Conservation (phyloP, 176 grass and related monocot genomes). For the Avena atlantica region DNA sequence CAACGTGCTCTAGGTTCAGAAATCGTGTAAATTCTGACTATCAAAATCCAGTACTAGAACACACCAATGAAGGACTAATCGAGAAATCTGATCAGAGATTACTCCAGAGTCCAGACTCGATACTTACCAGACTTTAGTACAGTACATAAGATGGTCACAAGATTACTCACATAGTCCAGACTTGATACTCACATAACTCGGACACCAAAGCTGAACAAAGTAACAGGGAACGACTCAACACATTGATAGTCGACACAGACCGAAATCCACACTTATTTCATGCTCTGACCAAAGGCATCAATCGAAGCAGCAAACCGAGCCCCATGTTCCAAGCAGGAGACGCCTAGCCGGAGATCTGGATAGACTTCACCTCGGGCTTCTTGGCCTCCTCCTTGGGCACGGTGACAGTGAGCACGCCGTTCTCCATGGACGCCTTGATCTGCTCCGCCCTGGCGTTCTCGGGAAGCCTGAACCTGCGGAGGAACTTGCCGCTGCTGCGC, state of each 20-base stretch:
- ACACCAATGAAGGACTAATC: too few species aligned
- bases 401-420: constrained; percentile 68
- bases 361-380: constrained; percentile 51
- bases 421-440: constrained; percentile 63
- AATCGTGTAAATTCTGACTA: too few species aligned
- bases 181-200: too few species aligned
- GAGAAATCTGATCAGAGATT: not conserved
- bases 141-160: too few species aligned
- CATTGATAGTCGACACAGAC: too few species aligned
- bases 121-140: not conserved
- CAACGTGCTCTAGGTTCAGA: too few species aligned
- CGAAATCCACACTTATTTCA: not conserved
- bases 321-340: not conserved
- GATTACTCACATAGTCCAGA: too few species aligned
- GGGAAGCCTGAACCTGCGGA: constrained; percentile 56
- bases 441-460: constrained; percentile 60
- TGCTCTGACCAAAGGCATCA: not conserved
- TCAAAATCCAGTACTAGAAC: too few species aligned
- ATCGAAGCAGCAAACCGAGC: not conserved
- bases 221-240: too few species aligned
- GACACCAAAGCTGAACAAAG: too few species aligned
- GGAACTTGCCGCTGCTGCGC: constrained; percentile 66
- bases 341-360: constrained; percentile 58
- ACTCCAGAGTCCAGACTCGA: not conserved
- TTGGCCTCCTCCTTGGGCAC: constrained; percentile 62